A percentile compares a stretch with the other conserved stretches of the same genome.
phyloP scores from a whole-genome alignment of 2,329 filamentous ascomycete genomes.

The Hirsutella minnesotensis region DNA sequence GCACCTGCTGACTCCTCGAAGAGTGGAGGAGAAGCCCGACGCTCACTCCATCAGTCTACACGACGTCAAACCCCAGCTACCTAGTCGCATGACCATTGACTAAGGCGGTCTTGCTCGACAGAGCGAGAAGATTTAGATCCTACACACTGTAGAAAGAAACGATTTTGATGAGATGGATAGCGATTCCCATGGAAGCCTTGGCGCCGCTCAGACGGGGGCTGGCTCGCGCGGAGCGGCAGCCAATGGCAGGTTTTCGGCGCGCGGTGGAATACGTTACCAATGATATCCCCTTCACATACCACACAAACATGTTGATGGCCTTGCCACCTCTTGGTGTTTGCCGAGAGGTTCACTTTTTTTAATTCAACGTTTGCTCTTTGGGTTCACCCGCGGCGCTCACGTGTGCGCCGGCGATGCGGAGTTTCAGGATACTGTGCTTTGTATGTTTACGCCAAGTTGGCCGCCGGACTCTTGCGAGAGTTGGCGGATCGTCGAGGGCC shows the following conservation, averaged over 20 bases:
- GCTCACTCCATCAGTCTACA: conserved; percentile 42
- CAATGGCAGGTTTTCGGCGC: conserved; percentile 1
- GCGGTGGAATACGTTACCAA: not conserved
- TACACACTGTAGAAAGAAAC: conserved; percentile 20
- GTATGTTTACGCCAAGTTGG: too few species aligned
- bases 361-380: not conserved
- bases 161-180: conserved; percentile 15
- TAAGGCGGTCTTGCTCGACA: conserved; percentile 18
- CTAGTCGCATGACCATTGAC: conserved; percentile 51
- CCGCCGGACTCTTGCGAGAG: too few species aligned
- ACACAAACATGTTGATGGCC: not conserved
- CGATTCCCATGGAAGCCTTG: conserved; percentile 3
- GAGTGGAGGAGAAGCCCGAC: conserved; percentile 42
- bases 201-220: conserved; percentile 2
- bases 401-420: conserved; percentile 1
- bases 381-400: not conserved
- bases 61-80: conserved; percentile 42
- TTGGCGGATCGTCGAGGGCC: too few species aligned
- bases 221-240: conserved; percentile 2
- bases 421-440: conserved; percentile 6
- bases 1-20: conserved; percentile 53
- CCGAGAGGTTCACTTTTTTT: too few species aligned
- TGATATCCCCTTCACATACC: conserved; percentile 1
- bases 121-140: not conserved
- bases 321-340: not conserved